Base-by-base conservation (phyloP, 257 asterid species). In the Nicotiana knightiana region DNA sequence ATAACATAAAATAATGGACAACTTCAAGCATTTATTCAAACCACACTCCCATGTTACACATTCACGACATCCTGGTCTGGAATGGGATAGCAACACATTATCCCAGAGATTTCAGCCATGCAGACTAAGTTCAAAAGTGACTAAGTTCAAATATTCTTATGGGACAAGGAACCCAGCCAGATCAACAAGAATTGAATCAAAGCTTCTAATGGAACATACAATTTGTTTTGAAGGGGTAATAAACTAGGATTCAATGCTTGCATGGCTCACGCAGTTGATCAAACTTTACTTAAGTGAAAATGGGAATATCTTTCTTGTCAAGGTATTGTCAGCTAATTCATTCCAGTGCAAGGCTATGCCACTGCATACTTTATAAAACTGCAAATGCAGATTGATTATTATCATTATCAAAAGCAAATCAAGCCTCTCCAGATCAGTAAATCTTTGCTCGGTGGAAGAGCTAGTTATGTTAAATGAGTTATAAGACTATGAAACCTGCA, bases 331-430 rank as follows among this genome's bases (percentile, higher is more conserved):
- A 68, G 77, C 55, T 68, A 68, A 68, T 6, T 68, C 11, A 68
- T n/a, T 68, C 33, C 57, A 39, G 57, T 18, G 5, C 77, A 39
- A 68, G 17, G 26, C 17, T 67, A 21, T 67, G 54, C 30, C 76
- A 35, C 37, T 4, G 16, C 30, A 18, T 67, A 37, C 76, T 67
- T 4, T 66, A 32, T 32, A 66, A n/a, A 37, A 37, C 77, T 35
- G 77, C 78, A 43, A 71, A 71, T 71, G 46, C 59, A 21, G 59
- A 46, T 71, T 43, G 78, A 46, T 43, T 55, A 71, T 70, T 70
- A 71, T 11, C 37, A 46, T 71, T 21, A 71, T 71, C 59, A 46
- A 3, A 21, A 21, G 10, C 78, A 71, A 71, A 71, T 53, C 37
- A 71, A 3, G 78, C 1, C 48, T 73, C 62, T 48, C 16, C 26